A percentile compares a stretch with the other conserved stretches of the same genome.
Evolutionary conservation across 1,284 basidiomycete species (phyloP).

Genomic region (Cryptococcus hybrid): DNA sequence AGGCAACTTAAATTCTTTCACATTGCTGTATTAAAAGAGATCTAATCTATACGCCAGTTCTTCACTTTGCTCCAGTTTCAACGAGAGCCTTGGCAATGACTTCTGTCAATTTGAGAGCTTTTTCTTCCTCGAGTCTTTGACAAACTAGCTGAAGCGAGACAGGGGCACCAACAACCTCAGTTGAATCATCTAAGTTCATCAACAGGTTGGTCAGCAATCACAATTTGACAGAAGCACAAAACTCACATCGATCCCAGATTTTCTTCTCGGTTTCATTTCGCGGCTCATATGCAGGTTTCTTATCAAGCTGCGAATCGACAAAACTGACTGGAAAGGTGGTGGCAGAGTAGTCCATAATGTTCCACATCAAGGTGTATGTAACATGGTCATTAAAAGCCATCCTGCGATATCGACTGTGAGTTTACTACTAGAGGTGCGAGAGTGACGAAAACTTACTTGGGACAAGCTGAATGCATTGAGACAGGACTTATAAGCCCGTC

Average conservation of each 20-base stretch:
- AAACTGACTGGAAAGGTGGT: slow-evolving; percentile 66
- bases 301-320: slow-evolving; percentile 55
- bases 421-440: neutral
- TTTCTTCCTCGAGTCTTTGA: slow-evolving; percentile 59
- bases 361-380: slow-evolving; percentile 41
- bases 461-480: slow-evolving; percentile 28
- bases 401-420: slow-evolving; percentile 1
- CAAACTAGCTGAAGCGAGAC: slow-evolving; percentile 35
- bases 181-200: slow-evolving; percentile 57
- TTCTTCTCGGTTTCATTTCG: slow-evolving; percentile 54
- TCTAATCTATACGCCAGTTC: too few relatives aligned
- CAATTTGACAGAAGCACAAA: neutral
- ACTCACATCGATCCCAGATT: slow-evolving; percentile 60
- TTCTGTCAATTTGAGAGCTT: slow-evolving; percentile 31
- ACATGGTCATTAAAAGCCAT: slow-evolving; percentile 27
- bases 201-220: neutral
- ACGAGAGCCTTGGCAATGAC: slow-evolving; percentile 52
- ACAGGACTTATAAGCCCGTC: slow-evolving; percentile 39
- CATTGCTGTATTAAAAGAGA: too few relatives aligned
- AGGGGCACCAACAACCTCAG: slow-evolving; percentile 60
- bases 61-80: too few relatives aligned
- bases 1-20: too few relatives aligned
- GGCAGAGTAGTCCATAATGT: slow-evolving; percentile 37
- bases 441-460: slow-evolving; percentile 11
- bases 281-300: slow-evolving; percentile 53